A percentile compares a stretch with the other conserved stretches of the same genome.
Evolutionary conservation across 257 asterid genomes (phyloP).

Genomic region (Knoxia roxburghii): DNA sequence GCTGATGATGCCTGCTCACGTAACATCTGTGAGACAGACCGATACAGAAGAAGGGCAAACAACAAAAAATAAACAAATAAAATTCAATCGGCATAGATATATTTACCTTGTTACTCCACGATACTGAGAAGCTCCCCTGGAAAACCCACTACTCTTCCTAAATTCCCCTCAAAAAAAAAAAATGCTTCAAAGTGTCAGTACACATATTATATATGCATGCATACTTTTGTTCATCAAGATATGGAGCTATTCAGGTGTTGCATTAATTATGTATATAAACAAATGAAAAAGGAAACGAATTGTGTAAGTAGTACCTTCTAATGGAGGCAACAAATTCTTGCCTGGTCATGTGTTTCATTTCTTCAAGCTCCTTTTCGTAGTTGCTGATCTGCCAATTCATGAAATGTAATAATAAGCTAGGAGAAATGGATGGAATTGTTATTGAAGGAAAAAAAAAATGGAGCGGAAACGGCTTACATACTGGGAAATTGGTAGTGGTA

Average conservation of each 20-base stretch:
- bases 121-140: slow-evolving; percentile 91
- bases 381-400: slow-evolving; percentile 52
- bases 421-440: not conserved
- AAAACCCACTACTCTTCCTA: slow-evolving; percentile 91
- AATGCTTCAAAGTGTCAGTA: too few species aligned
- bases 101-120: slow-evolving; percentile 86
- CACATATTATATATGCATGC: too few species aligned
- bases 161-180: not conserved
- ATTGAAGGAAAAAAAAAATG: not conserved
- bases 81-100: not conserved
- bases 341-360: slow-evolving; percentile 91
- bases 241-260: too few species aligned
- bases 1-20: slow-evolving; percentile 81
- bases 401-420: not conserved
- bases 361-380: slow-evolving; percentile 91
- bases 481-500: slow-evolving; percentile 90
- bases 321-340: slow-evolving; percentile 96
- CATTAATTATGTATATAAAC: too few species aligned
- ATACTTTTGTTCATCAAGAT: too few species aligned
- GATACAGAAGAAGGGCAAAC: not conserved
- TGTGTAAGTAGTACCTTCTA: slow-evolving; percentile 61
- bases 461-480: slow-evolving; percentile 12
- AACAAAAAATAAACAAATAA: not conserved
- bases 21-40: slow-evolving; percentile 17
- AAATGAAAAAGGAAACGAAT: too few species aligned